These are phyloP conservation scores for Kurtzmaniella quercitrusa DNA, from an alignment of 1,139 yeast genomes.

Conservation along the genomic window DNA sequence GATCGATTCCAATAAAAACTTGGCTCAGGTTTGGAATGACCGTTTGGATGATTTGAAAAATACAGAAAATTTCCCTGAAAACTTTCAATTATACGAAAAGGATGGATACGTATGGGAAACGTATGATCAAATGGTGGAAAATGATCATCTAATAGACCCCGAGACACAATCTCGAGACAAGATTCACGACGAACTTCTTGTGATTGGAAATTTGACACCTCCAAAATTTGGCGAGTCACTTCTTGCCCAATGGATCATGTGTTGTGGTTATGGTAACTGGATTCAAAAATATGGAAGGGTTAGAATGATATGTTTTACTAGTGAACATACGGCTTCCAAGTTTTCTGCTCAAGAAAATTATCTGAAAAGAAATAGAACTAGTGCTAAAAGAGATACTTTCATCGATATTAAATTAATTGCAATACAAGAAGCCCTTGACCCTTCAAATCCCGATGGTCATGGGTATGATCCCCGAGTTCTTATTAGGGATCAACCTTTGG, in stretches of 20 bases:
- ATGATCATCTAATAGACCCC: slow-evolving; percentile 41
- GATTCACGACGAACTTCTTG: slow-evolving; percentile 60
- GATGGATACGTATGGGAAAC: slow-evolving; percentile 71
- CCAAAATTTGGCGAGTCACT: slow-evolving; percentile 57
- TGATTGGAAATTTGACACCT: slow-evolving; percentile 62
- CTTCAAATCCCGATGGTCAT: slow-evolving; percentile 21
- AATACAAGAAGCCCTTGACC: slow-evolving; percentile 25
- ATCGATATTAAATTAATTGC: slow-evolving; percentile 54
- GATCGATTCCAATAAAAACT: slow-evolving; percentile 48
- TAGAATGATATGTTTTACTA: slow-evolving; percentile 62
- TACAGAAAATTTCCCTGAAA: slow-evolving; percentile 22
- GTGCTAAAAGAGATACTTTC: slow-evolving; percentile 58
- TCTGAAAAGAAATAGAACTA: slow-evolving; percentile 49
- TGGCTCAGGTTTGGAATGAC: slow-evolving; percentile 25
- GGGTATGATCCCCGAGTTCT: slow-evolving; percentile 37
- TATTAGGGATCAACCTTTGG: slow-evolving; percentile 36
- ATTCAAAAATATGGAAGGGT: slow-evolving; percentile 70
- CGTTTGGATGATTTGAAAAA: slow-evolving; percentile 19
- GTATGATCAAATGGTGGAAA: slow-evolving; percentile 40
- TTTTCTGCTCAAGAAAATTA: slow-evolving; percentile 50
- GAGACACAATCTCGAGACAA: slow-evolving; percentile 33
- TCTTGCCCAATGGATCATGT: slow-evolving; percentile 71
- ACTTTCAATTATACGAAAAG: slow-evolving; percentile 25
- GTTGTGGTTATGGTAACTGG: slow-evolving; percentile 73
- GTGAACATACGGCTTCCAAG: slow-evolving; percentile 57